phyloP scores from a whole-genome alignment of 148 eudicot genomes.

The Silene latifolia region DNA sequence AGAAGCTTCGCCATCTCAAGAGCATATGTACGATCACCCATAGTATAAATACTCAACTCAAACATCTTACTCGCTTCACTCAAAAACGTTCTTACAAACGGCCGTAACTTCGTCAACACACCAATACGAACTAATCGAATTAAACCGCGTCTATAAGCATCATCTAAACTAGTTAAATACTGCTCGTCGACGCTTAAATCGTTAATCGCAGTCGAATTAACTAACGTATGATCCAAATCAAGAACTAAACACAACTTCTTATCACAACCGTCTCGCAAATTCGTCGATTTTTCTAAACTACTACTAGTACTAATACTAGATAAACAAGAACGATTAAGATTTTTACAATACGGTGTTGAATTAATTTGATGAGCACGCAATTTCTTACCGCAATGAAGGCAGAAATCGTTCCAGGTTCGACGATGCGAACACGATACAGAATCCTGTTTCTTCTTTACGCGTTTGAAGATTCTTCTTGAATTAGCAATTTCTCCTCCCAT shows the following conservation, averaged over 20 bases:
- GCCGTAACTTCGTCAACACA: constrained; percentile 82
- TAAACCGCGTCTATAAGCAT: constrained; percentile 44
- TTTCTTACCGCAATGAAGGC: neutral
- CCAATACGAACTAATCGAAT: constrained; percentile 47
- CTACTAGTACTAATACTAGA: too few relatives aligned
- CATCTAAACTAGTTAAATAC: constrained; percentile 40
- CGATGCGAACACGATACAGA: neutral
- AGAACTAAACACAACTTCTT: constrained; percentile 71
- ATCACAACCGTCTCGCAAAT: constrained; percentile 30
- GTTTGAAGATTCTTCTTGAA: neutral
- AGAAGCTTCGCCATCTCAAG: constrained; percentile 68
- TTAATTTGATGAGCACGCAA: neutral
- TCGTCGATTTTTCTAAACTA: constrained; percentile 34
- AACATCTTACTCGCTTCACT: constrained; percentile 66
- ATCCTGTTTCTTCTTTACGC: neutral
- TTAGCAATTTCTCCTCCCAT: neutral
- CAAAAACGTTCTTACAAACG: constrained; percentile 66
- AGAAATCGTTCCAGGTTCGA: neutral
- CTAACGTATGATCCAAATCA: constrained; percentile 86
- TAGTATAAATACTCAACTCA: constrained; percentile 87
- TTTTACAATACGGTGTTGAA: neutral
- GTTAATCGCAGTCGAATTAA: constrained; percentile 60
- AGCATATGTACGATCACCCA: constrained; percentile 78
- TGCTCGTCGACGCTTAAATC: constrained; percentile 58
- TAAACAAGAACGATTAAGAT: too few relatives aligned